These are phyloP conservation scores for Nissolia schottii DNA, from an alignment of 306 rosid species.

Conservation along the genomic window DNA sequence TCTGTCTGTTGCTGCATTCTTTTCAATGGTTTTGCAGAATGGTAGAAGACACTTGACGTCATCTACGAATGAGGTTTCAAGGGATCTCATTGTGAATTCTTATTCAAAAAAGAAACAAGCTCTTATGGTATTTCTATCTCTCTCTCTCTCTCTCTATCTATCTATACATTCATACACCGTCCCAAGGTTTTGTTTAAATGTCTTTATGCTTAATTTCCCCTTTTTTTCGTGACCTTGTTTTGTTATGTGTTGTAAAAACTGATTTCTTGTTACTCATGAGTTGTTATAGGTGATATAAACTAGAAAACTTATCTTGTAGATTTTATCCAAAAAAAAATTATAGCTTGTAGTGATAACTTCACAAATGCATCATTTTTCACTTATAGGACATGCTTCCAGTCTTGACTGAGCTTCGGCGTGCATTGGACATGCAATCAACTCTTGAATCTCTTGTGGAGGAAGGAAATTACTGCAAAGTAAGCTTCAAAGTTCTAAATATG, in stretches of 20 bases:
- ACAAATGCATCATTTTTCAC: constrained; percentile 10
- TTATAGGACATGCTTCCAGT: constrained; percentile 82
- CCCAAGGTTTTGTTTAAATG: constrained; percentile 1
- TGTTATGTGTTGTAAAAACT: background rate
- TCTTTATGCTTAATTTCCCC: constrained; percentile 18
- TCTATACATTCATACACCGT: background rate
- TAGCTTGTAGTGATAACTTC: constrained; percentile 22
- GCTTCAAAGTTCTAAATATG: constrained; percentile 25
- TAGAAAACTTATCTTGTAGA: too few relatives aligned
- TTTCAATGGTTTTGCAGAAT: constrained; percentile 54
- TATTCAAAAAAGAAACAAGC: constrained; percentile 89
- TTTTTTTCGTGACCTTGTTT: background rate
- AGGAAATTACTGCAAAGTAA: constrained; percentile 93
- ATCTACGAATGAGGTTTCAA: constrained; percentile 90
- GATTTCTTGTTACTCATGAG: constrained; percentile 4
- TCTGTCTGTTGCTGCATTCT: constrained; percentile 25
- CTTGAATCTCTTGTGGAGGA: constrained; percentile 88
- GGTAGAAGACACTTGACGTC: constrained; percentile 94
- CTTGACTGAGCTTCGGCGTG: constrained; percentile 77
- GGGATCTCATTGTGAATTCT: constrained; percentile 92
- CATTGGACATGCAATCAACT: constrained; percentile 72
- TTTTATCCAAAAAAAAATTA: too few relatives aligned
- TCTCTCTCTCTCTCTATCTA: constrained; percentile 32
- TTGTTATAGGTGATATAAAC: constrained; percentile 9
- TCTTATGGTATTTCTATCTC: constrained; percentile 65